A percentile compares a stretch with the other conserved stretches of the same genome.
Evolutionary conservation across 1,139 yeast species (phyloP).

Genomic region (Arxiozyma slooffiae): DNA sequence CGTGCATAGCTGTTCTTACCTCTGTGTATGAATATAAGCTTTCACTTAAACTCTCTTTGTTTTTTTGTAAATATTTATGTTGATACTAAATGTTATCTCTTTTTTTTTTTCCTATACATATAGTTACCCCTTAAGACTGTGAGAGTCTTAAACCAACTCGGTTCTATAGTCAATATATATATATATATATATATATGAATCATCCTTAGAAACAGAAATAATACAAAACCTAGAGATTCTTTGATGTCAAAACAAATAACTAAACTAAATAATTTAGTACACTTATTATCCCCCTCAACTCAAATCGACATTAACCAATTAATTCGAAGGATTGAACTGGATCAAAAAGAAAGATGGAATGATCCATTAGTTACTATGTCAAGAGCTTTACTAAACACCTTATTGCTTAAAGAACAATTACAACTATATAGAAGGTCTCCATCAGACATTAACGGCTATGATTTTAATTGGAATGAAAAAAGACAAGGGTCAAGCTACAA

Average conservation of each 20-base stretch:
- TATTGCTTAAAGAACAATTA: conserved; percentile 1
- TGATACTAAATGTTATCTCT: too few species aligned
- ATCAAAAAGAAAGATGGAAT: background rate
- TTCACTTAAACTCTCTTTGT: too few species aligned
- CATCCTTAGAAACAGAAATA: too few species aligned
- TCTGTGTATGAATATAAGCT: background rate
- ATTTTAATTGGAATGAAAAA: conserved; percentile 11
- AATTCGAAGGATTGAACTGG: background rate
- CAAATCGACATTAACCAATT: background rate
- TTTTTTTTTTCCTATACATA: too few species aligned
- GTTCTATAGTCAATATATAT: too few species aligned
- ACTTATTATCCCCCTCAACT: background rate
- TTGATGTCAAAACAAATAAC: background rate
- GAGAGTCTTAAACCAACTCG: too few species aligned
- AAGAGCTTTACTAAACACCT: background rate
- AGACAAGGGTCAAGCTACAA: background rate
- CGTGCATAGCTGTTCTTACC: too few species aligned
- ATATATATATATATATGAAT: background rate
- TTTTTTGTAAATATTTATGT: too few species aligned
- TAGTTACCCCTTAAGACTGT: too few species aligned
- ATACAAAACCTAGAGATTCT: background rate
- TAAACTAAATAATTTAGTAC: background rate
- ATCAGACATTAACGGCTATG: conserved; percentile 10
- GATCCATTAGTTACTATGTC: conserved; percentile 2
- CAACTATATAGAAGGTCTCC: conserved; percentile 7